Base-by-base conservation (phyloP, 306 rosid genomes). In the Notholithocarpus densiflorus region DNA sequence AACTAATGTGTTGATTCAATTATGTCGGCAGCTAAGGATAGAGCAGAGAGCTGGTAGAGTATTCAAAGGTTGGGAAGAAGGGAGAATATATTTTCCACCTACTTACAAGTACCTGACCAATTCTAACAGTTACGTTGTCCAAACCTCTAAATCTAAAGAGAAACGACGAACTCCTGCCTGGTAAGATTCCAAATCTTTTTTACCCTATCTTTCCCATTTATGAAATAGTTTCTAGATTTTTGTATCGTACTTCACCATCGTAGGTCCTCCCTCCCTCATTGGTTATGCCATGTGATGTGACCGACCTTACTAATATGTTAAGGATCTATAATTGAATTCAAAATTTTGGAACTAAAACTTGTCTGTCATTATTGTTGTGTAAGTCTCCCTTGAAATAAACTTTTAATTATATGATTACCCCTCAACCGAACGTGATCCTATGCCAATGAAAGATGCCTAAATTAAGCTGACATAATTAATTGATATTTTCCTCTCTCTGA, bases 41-140 rank as follows among this genome's bases (percentile, higher is more conserved):
- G 98, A 95, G 82, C 96, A 90, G 77, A 87, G 75, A 80, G 96
- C 94, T 56, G 99, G 99, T 37, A 40, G 98, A 84, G 92, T 95
- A 69, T 93, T 95, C 70, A 40, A 89, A 74, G 99, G 95, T 27
- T 95, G 98, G 99, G 91, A 90, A 79, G 99, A 95, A 84, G 99
- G 99, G 10, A 72, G 32, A 27, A 95, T 95, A 85, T 37, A 32
- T 19, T 95, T 95, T 76, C 94, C 99, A 54, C 99, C 99, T 13
- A 95, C 99, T 10, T 95, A 95, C 87, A 95, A 95, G 77, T 95
- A 95, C 78, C 71, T 91, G 1, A 85, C 93, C 23, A 90, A 95
- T 83, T 95, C 99, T 5, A 90, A 92, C 32, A 81, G 86, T 76
- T 93, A 92, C 60, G 99, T 87, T 20, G 87, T 84, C 26, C 91